These are phyloP conservation scores for Halenospora varia DNA, from an alignment of 495 filamentous ascomycete genomes.

Conservation along the genomic window DNA sequence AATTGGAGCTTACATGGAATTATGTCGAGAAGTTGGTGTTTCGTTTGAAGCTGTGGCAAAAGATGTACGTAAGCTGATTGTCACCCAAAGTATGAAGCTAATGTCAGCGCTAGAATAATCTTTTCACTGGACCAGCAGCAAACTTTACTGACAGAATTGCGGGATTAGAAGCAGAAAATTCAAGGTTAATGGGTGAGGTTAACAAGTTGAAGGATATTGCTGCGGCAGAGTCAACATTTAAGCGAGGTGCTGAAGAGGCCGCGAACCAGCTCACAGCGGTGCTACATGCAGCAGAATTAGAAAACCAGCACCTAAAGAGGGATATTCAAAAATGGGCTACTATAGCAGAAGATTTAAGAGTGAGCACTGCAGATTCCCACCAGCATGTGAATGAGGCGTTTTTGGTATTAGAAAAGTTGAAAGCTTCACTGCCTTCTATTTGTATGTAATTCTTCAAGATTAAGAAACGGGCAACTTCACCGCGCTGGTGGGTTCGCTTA, in stretches of 20 bases:
- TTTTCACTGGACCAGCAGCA: conserved; percentile 18
- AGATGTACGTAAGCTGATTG: conserved; percentile 11
- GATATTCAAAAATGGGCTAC: conserved; percentile 19
- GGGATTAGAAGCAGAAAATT: conserved; percentile 21
- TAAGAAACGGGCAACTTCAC: no score
- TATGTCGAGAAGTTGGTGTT: conserved; percentile 22
- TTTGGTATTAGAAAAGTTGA: conserved; percentile 19
- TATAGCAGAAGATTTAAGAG: conserved; percentile 16
- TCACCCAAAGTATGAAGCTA: conserved; percentile 16
- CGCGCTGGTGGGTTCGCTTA: no score
- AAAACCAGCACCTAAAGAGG: conserved; percentile 19
- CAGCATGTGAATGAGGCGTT: conserved; percentile 13
- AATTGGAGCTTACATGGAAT: conserved; percentile 21
- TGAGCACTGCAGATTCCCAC: conserved; percentile 14
- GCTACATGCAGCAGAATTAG: conserved; percentile 15
- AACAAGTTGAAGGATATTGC: conserved; percentile 15
- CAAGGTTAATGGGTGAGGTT: conserved; percentile 14
- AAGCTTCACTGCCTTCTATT: conserved; percentile 19
- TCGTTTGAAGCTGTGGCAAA: conserved; percentile 25
- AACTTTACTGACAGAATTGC: conserved; percentile 21
- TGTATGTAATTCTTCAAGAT: conserved; percentile 14
- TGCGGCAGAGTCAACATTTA: conserved; percentile 16
- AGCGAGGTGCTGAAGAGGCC: conserved; percentile 18
- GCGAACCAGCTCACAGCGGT: conserved; percentile 15
- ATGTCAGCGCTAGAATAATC: conserved; percentile 15